A percentile compares a stretch with the other conserved stretches of the same genome.
phyloP scores from a whole-genome alignment of 306 rosid genomes.

The Vigna hirtella region DNA sequence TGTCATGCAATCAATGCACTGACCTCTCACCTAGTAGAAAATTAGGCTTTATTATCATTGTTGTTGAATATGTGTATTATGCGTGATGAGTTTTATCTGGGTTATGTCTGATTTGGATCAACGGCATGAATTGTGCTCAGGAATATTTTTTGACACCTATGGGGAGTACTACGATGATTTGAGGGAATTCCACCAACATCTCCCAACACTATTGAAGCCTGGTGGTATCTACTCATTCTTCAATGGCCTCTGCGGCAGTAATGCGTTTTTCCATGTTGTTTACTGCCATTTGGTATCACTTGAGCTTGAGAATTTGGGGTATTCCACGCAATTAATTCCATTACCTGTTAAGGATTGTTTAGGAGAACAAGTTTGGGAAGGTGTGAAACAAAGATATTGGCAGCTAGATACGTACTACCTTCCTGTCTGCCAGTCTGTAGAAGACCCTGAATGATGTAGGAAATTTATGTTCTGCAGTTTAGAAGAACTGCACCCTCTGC shows the following conservation, averaged over 20 bases:
- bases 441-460: constrained; percentile 44
- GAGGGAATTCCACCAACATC: constrained; percentile 92
- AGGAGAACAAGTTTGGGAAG: constrained; percentile 89
- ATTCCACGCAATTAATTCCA: constrained; percentile 86
- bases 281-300: constrained; percentile 88
- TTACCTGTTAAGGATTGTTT: constrained; percentile 93
- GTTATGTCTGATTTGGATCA: constrained; percentile 12
- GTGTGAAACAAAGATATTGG: constrained; percentile 96
- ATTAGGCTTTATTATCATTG: background rate
- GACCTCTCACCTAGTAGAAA: background rate
- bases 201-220: constrained; percentile 77
- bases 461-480: background rate
- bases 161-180: constrained; percentile 94
- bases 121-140: constrained; percentile 50
- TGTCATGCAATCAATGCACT: background rate
- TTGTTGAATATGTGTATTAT: constrained; percentile 4
- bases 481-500: background rate
- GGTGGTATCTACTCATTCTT: constrained; percentile 90
- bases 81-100: constrained; percentile 3
- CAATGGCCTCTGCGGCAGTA: constrained; percentile 95
- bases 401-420: constrained; percentile 94
- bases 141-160: constrained; percentile 94
- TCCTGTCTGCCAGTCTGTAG: constrained; percentile 80
- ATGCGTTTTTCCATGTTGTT: constrained; percentile 93
- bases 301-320: constrained; percentile 88